Evolutionary conservation across 352 stramenopile species (phyloP).

Genomic region (Phytopythium oedochilum): DNA sequence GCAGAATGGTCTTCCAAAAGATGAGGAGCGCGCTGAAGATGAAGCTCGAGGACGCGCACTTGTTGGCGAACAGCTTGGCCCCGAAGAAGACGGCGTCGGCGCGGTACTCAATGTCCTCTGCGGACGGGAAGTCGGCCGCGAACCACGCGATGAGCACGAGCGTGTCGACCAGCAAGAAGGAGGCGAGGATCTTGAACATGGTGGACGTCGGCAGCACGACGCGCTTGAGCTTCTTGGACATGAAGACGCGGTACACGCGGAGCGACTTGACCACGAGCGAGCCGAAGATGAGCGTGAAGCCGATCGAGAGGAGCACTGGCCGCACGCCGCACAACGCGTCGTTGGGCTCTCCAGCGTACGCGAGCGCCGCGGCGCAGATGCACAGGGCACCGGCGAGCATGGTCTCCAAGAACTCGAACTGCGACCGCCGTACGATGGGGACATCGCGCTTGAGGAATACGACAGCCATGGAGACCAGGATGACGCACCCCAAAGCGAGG

Average conservation of each 20-base stretch:
- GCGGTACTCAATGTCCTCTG: conserved; percentile 11
- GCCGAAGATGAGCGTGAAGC: conserved; percentile 43
- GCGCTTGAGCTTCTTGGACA: conserved; percentile 33
- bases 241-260: conserved; percentile 55
- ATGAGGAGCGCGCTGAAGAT: conserved; percentile 50
- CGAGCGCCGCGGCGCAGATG: too few relatives aligned
- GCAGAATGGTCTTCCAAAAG: conserved; percentile 52
- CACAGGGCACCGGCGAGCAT: conserved; percentile 17
- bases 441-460: conserved; percentile 25
- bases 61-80: conserved; percentile 2
- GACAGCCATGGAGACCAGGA: conserved; percentile 15
- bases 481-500: conserved; percentile 6
- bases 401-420: conserved; percentile 43
- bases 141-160: conserved; percentile 34
- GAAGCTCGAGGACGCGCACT: conserved; percentile 37
- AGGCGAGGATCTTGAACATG: conserved; percentile 35
- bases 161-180: conserved; percentile 30
- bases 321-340: conserved; percentile 23
- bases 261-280: conserved; percentile 43
- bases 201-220: conserved; percentile 22
- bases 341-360: conserved; percentile 25
- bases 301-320: conserved; percentile 26
- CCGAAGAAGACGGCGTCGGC: neutral
- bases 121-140: conserved; percentile 19
- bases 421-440: conserved; percentile 39